Evolutionary conservation across 2,329 filamentous ascomycete species (phyloP).

Genomic region (Myrmaecium sp.): DNA sequence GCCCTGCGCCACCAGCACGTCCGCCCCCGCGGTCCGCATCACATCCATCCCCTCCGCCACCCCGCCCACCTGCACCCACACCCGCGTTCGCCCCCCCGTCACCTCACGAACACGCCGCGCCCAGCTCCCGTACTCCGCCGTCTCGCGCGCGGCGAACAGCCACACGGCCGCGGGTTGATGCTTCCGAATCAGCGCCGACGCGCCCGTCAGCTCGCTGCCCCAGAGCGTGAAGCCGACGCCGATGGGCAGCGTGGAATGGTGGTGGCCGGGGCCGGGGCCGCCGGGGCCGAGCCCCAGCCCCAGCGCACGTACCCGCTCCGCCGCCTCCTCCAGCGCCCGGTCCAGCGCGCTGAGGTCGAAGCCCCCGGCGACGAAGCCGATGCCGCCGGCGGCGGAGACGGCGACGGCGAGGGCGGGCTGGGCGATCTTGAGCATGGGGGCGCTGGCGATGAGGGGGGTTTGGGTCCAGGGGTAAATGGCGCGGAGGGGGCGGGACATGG

Average conservation of each 20-base stretch:
- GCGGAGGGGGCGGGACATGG: too few relatives aligned
- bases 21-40: constrained; percentile 29
- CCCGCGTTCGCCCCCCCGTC: constrained; percentile 21
- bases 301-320: constrained; percentile 1
- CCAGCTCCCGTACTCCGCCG: constrained; percentile 19
- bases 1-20: constrained; percentile 46
- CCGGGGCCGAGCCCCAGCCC: constrained; percentile 13
- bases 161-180: constrained; percentile 44
- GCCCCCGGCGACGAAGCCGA: constrained; percentile 29
- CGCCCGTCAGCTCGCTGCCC: constrained; percentile 26
- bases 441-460: constrained; percentile 40
- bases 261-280: constrained; percentile 11
- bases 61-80: constrained; percentile 47
- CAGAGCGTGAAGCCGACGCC: constrained; percentile 47
- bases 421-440: constrained; percentile 52
- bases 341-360: constrained; percentile 21
- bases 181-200: constrained; percentile 33
- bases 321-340: constrained; percentile 14
- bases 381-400: constrained; percentile 37
- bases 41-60: constrained; percentile 37
- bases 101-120: constrained; percentile 13
- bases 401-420: constrained; percentile 39
- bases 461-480: constrained; percentile 46
- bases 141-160: constrained; percentile 44
- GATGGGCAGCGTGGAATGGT: constrained; percentile 27